phyloP scores from a whole-genome alignment of 257 asterid genomes.

The Capsicum chinense region DNA sequence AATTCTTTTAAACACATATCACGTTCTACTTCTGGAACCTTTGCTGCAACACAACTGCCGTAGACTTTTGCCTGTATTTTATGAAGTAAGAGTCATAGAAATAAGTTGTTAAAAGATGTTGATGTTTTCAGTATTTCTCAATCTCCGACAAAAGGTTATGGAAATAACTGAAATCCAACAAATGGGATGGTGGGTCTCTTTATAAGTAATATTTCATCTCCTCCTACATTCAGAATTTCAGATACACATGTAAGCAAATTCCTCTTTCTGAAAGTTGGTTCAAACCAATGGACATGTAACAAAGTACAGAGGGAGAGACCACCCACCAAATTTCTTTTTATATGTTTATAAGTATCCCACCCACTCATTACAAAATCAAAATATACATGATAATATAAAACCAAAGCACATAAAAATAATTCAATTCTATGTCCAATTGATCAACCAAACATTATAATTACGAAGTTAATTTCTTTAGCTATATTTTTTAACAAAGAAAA shows the following conservation, averaged over 20 bases:
- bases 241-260: background rate
- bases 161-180: background rate
- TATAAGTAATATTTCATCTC: background rate
- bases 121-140: background rate
- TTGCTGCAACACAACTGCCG: constrained; percentile 81
- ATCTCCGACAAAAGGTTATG: background rate
- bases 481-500: background rate
- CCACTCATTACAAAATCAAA: background rate
- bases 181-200: background rate
- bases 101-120: constrained; percentile 9
- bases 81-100: constrained; percentile 1
- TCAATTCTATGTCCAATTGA: background rate
- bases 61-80: constrained; percentile 73
- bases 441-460: background rate
- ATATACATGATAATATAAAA: constrained; percentile 11
- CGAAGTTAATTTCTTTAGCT: background rate
- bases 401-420: background rate
- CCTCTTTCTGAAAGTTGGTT: background rate
- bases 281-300: constrained; percentile 8
- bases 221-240: background rate
- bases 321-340: background rate
- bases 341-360: background rate
- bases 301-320: background rate
- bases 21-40: constrained; percentile 79
- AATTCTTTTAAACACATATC: constrained; percentile 89